These are phyloP conservation scores for Vairimorpha necatrix DNA, from an alignment of 371 early-diverging fungal genomes.

Conservation along the genomic window DNA sequence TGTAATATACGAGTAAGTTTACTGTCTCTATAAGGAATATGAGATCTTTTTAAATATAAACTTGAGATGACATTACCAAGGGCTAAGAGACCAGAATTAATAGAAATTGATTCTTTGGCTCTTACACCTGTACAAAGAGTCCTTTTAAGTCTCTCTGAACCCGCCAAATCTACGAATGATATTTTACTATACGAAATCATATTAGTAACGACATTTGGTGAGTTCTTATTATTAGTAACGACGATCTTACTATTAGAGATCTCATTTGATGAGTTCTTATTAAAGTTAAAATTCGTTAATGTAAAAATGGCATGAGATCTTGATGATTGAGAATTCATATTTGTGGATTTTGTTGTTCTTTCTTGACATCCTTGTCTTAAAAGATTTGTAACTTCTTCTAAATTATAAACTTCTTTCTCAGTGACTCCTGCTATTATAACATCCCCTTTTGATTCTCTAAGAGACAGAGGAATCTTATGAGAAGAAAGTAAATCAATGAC, in stretches of 20 bases:
- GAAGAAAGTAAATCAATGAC: constrained; percentile 77
- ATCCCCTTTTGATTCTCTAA: constrained; percentile 82
- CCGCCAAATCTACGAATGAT: constrained; percentile 95
- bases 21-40: constrained; percentile 89
- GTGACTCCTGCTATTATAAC: constrained; percentile 79
- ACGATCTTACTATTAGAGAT: no score
- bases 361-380: constrained; percentile 72
- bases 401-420: constrained; percentile 71
- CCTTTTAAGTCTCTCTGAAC: constrained; percentile 88
- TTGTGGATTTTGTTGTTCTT: constrained; percentile 82
- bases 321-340: constrained; percentile 88
- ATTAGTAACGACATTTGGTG: constrained; percentile 67
- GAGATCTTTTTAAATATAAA: constrained; percentile 70
- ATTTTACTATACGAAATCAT: constrained; percentile 20
- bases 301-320: constrained; percentile 94
- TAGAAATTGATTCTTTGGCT: constrained; percentile 89
- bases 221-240: constrained; percentile 62
- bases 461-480: constrained; percentile 68
- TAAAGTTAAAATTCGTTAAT: constrained; percentile 69
- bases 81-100: constrained; percentile 89
- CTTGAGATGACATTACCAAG: constrained; percentile 97
- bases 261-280: constrained; percentile 6
- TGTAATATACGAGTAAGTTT: constrained; percentile 91
- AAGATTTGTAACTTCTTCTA: constrained; percentile 80
- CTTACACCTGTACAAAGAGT: constrained; percentile 85